Base-by-base conservation (phyloP, 2,329 filamentous ascomycete species). In the Botrytis fabae region DNA sequence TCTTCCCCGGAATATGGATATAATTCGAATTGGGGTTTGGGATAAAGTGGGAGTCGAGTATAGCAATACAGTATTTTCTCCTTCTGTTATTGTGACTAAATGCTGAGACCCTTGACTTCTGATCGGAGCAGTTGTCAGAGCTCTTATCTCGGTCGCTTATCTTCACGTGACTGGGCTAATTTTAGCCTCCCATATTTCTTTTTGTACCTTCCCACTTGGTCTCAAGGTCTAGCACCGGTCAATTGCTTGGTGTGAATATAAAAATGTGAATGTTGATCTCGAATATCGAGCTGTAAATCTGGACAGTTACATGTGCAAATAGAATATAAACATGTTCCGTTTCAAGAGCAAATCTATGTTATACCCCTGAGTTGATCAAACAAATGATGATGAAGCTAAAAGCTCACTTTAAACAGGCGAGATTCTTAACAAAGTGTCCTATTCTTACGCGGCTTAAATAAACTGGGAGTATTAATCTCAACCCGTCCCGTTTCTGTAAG, bases 361-460 rank as follows among this genome's bases (percentile, higher is more conserved):
- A 42, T 44, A 14, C 61, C 61, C 61, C 40, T 63, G 61, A 44
- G 61, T n/a, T 44, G 61, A 64, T 46, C 61, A 64, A 44, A 64
- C 40, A 64, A 22, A 32, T 46, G 61, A 64, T 63, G 61, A 63
- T 63, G 61, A 42, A 42, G 61, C n/a, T 46, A 64, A 44, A 44
- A 64, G 35, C 44, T 66, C 38, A 35, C 22, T 63, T 35, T 40
- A 35, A 59, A 65, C 62, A 72, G 28, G 70, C 70, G 70, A 72
- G 40, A 68, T 72, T 72, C 48, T 72, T 72, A 72, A 72, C 70
- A 72, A 72, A 69, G 70, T 73, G 66, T 70, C 71, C 68, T 73
- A 59, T 48, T 48, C 57, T 63, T 62, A 73, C 57, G 65, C 71
- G 57, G 65, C 71, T 64, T 28, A 57, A 32, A 38, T 38, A 38